phyloP scores from a whole-genome alignment of 2,329 filamentous ascomycete genomes.

The Sporothrix dimorphospora region DNA sequence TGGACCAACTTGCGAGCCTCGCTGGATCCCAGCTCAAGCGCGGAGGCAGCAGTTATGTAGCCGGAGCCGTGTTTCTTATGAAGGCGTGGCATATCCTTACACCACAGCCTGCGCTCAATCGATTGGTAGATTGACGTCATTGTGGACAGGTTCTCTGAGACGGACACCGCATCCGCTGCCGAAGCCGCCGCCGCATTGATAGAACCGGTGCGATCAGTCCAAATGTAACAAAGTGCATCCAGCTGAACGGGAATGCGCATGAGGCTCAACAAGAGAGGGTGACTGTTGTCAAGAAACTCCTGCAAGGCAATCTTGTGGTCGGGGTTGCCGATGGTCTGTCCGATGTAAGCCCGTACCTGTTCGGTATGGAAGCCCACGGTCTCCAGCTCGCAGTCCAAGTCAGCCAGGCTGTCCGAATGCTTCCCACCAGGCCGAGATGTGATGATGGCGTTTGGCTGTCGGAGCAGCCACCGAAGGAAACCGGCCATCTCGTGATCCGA shows the following conservation, averaged over 20 bases:
- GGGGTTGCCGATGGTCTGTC: background rate
- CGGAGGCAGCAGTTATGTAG: too few relatives aligned
- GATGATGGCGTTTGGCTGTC: slow-evolving; percentile 44
- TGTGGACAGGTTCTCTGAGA: background rate
- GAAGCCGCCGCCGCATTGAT: too few relatives aligned
- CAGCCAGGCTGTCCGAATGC: background rate
- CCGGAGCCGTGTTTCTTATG: background rate
- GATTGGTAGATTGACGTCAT: background rate
- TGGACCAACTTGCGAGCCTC: background rate
- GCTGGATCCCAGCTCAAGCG: background rate
- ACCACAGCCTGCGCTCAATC: background rate
- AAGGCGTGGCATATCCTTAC: background rate
- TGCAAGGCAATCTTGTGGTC: too few relatives aligned
- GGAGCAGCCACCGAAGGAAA: slow-evolving; percentile 41
- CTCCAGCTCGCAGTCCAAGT: background rate
- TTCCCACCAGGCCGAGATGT: slow-evolving; percentile 34
- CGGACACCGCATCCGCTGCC: background rate
- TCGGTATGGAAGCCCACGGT: background rate
- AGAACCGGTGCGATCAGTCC: background rate
- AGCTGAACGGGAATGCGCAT: background rate
- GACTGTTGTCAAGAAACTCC: background rate
- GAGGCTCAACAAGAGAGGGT: background rate
- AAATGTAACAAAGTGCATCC: background rate
- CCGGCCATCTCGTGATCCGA: slow-evolving; percentile 29
- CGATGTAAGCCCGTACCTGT: background rate